phyloP scores from a whole-genome alignment of 345 rosid genomes.

The Eucalyptus curtisii region DNA sequence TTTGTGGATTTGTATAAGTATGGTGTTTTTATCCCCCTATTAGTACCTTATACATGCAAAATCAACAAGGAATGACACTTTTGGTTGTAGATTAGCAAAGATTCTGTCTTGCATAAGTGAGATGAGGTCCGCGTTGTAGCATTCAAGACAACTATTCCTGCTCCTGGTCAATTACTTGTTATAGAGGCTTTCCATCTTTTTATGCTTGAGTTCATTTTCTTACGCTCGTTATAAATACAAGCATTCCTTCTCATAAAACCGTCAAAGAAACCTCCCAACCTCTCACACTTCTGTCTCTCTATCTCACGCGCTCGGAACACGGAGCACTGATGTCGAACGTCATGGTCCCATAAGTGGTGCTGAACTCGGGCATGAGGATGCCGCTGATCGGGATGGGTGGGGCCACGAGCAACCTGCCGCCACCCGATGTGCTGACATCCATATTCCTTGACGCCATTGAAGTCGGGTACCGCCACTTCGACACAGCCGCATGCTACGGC shows the following conservation, averaged over 20 bases:
- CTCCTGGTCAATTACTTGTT: background rate
- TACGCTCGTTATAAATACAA: background rate
- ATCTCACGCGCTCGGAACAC: background rate
- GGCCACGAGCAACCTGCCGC: background rate
- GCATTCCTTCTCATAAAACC: background rate
- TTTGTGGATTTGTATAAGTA: background rate
- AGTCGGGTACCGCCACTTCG: slow-evolving; percentile 61
- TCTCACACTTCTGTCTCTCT: background rate
- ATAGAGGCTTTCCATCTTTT: background rate
- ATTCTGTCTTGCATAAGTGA: background rate
- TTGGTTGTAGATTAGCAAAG: background rate
- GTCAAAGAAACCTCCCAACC: background rate
- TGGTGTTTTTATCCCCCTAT: fast-evolving
- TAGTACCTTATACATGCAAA: background rate
- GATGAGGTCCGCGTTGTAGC: background rate
- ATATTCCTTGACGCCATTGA: slow-evolving; percentile 24
- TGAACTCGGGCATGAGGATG: slow-evolving; percentile 14
- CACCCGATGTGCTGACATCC: background rate
- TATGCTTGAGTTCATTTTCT: background rate
- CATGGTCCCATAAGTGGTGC: background rate
- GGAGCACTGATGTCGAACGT: background rate
- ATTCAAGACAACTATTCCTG: background rate
- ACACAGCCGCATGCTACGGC: slow-evolving; percentile 37
- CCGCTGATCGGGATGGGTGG: slow-evolving; percentile 27
- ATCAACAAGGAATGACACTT: background rate